Base-by-base conservation (phyloP, 78 protist species). In the Neovahlkampfia damariscottae region DNA sequence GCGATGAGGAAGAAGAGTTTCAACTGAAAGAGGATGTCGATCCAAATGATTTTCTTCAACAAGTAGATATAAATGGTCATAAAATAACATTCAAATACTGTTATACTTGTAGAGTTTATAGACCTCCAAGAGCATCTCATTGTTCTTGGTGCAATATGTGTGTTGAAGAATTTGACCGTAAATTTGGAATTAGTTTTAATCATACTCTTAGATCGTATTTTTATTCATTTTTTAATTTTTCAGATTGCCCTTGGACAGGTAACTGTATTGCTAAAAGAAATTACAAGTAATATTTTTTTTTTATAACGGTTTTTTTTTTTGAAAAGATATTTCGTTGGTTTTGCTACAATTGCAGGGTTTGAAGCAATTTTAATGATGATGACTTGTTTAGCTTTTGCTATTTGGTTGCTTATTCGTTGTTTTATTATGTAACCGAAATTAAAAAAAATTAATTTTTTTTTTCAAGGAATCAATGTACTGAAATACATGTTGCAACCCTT, bases 41-140 rank as follows among this genome's bases (percentile, higher is more conserved):
- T n/a, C n/a, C n/a, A n/a, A n/a, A n/a, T n/a, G n/a, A n/a, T n/a
- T n/a, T n/a, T n/a, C n/a, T n/a, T n/a, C n/a, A 50, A 50, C 34
- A 50, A 50, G 19, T 50, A n/a, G 62, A 50, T n/a, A 50, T 50
- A 50, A 19, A 50, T 50, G 62, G 62, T 19, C 19, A n/a, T 19
- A 19, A n/a, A 19, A 19, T 50, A 50, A 19, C 62, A 19, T 19
- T 50, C 62, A 77, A 74, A 71, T 72, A 34, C 70, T 85, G 89
- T 62, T 10, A 58, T 59, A 87, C 90, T 31, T 89, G 93, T 40
- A 29, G 37, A 30, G 8, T 84, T 34, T 77, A 28, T 68, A 77
- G 88, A 69, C 84, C 91, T 72, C 91, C 87, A 27, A 70, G 93
- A 66, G 32, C 82, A 31, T 40, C 74, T 68, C 91, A 87, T 77